These are phyloP conservation scores for Populus nigra DNA, from an alignment of 345 rosid species.

Conservation along the genomic window DNA sequence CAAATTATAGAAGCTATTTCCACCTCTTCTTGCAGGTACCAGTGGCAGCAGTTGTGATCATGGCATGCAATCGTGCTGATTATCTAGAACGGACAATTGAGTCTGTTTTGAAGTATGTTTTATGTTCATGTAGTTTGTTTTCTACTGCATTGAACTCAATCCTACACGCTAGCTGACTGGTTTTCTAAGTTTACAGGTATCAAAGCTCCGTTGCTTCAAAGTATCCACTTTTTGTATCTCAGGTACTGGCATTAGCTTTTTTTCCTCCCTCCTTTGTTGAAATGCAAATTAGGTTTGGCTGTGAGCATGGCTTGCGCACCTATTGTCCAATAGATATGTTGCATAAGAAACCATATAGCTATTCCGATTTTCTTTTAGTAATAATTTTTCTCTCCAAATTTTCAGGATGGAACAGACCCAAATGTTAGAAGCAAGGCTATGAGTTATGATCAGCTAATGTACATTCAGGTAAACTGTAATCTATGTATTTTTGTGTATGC, in stretches of 20 bases:
- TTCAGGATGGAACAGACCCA: slow-evolving; percentile 75
- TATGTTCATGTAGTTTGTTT: background rate
- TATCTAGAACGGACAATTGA: slow-evolving; percentile 81
- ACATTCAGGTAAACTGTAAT: slow-evolving; percentile 65
- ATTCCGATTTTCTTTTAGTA: slow-evolving; percentile 9
- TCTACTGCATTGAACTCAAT: slow-evolving; percentile 5
- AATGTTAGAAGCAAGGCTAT: slow-evolving; percentile 69
- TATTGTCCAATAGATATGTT: background rate
- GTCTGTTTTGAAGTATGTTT: slow-evolving; percentile 68
- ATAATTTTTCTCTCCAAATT: background rate
- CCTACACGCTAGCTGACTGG: background rate
- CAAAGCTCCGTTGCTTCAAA: slow-evolving; percentile 71
- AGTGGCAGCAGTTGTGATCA: slow-evolving; percentile 88
- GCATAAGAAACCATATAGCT: background rate
- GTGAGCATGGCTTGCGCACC: background rate
- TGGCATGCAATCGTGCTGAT: slow-evolving; percentile 99
- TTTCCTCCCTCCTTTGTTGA: background rate
- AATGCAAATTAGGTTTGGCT: background rate
- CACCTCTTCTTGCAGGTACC: slow-evolving; percentile 50
- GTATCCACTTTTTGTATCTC: slow-evolving; percentile 89
- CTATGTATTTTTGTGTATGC: background rate
- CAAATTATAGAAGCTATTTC: slow-evolving; percentile 15
- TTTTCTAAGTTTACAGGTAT: slow-evolving; percentile 45
- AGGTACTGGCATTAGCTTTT: slow-evolving; percentile 41
- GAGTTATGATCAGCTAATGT: slow-evolving; percentile 78